Conservation (phyloP, 164 flowering plant species). For the Magnolia kwangsiensis region DNA sequence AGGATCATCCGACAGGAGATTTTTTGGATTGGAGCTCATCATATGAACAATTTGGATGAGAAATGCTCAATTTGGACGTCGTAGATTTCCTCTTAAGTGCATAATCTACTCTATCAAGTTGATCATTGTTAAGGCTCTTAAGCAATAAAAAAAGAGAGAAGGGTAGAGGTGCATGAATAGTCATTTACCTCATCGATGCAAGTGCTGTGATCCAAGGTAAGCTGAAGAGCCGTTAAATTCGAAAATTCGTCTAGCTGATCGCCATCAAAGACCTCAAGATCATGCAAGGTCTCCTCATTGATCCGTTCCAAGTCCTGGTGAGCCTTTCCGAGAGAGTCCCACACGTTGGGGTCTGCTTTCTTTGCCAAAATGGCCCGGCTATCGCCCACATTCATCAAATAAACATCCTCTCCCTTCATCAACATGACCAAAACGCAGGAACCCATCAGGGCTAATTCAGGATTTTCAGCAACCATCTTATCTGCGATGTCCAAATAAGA, state of each 20-base stretch:
- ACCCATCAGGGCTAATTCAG: slow-evolving; percentile 87
- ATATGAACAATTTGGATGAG: background rate
- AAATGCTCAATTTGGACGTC: background rate
- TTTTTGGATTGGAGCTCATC: background rate
- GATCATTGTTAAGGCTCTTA: background rate
- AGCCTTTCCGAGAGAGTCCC: slow-evolving; percentile 23
- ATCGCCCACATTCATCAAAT: slow-evolving; percentile 85
- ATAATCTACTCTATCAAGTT: too few relatives aligned
- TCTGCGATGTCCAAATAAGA: slow-evolving; percentile 65
- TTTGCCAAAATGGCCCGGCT: slow-evolving; percentile 63
- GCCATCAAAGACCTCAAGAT: slow-evolving; percentile 30
- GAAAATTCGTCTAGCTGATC: slow-evolving; percentile 22
- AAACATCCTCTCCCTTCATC: slow-evolving; percentile 78
- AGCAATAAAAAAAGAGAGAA: background rate
- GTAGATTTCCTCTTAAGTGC: background rate
- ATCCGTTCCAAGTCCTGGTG: slow-evolving; percentile 42
- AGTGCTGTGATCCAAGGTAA: slow-evolving; percentile 70
- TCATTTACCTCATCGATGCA: slow-evolving; percentile 45
- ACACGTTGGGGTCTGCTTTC: slow-evolving; percentile 34
- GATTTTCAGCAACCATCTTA: slow-evolving; percentile 61
- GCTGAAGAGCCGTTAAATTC: slow-evolving; percentile 46
- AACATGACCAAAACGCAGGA: slow-evolving; percentile 84
- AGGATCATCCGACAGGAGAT: too few relatives aligned
- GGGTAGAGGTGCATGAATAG: background rate
- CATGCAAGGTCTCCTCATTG: slow-evolving; percentile 40